Evolutionary conservation across 306 rosid species (phyloP).

Genomic region (Cicer judaicum): DNA sequence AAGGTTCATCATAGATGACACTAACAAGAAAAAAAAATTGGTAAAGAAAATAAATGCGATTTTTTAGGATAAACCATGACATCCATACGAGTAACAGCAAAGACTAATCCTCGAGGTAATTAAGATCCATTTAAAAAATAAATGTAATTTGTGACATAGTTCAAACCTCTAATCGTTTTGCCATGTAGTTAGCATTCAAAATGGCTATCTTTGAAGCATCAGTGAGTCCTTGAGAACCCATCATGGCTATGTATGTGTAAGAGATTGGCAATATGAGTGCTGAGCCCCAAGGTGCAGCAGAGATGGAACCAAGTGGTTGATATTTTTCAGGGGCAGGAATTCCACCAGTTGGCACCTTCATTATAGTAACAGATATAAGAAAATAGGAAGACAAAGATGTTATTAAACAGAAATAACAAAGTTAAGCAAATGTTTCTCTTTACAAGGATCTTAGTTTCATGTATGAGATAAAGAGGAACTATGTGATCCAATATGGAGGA

Average conservation of each 20-base stretch:
- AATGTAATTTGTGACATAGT: conserved; percentile 29
- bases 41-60: too few relatives aligned
- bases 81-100: too few relatives aligned
- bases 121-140: not conserved
- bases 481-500: conserved; percentile 19
- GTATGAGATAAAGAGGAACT: conserved; percentile 3
- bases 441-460: not conserved
- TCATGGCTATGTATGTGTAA: conserved; percentile 96
- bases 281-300: conserved; percentile 99
- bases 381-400: not conserved
- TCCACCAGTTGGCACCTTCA: conserved; percentile 90
- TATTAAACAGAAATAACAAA: conserved; percentile 32
- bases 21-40: not conserved
- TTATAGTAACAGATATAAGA: conserved; percentile 6
- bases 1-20: conserved; percentile 37
- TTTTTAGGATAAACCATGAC: too few relatives aligned
- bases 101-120: too few relatives aligned
- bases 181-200: conserved; percentile 98
- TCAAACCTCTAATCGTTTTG: conserved; percentile 90
- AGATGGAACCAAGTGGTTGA: conserved; percentile 91
- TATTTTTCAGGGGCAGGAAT: conserved; percentile 79
- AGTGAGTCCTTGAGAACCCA: conserved; percentile 98
- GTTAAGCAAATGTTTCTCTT: conserved; percentile 9
- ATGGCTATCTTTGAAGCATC: conserved; percentile 96
- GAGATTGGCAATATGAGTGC: conserved; percentile 99